Percentiles rank a stretch among this genome's conserved stretches.
Evolutionary conservation across 176 grass and related monocot genomes (phyloP).

Genomic region (Phoenix roebelenii): DNA sequence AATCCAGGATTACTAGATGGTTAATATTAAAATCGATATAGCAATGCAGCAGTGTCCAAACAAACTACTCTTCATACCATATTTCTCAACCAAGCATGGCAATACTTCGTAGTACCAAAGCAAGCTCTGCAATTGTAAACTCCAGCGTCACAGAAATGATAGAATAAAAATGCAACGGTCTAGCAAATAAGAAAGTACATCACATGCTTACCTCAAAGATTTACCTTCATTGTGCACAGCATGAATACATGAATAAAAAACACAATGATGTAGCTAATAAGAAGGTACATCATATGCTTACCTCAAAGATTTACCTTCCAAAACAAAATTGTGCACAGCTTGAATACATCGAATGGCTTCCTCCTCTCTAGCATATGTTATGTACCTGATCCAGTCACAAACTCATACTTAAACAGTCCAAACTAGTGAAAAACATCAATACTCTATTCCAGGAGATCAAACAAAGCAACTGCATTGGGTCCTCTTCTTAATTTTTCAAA

Average conservation of each 20-base stretch:
- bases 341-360: slow-evolving; percentile 94
- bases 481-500: no score
- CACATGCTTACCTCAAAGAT: slow-evolving; percentile 57
- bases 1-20: no score
- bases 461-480: no score
- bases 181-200: slow-evolving; percentile 16
- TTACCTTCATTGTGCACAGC: slow-evolving; percentile 99
- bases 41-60: slow-evolving; percentile 10
- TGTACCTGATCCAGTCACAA: slow-evolving; percentile 48
- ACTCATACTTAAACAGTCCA: no score
- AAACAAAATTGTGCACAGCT: slow-evolving; percentile 91
- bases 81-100: slow-evolving; percentile 91
- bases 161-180: slow-evolving; percentile 9
- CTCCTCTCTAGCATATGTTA: slow-evolving; percentile 96
- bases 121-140: slow-evolving; percentile 56
- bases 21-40: no score
- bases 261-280: slow-evolving; percentile 13
- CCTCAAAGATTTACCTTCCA: slow-evolving; percentile 94
- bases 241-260: slow-evolving; percentile 72
- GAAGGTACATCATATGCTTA: slow-evolving; percentile 26
- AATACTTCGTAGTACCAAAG: slow-evolving; percentile 99
- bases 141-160: slow-evolving; percentile 13
- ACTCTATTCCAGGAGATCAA: no score
- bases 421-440: no score
- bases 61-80: slow-evolving; percentile 48